A percentile compares a stretch with the other conserved stretches of the same genome.
Evolutionary conservation across 2,329 filamentous ascomycete species (phyloP).

Genomic region (Penicillium digitatum): DNA sequence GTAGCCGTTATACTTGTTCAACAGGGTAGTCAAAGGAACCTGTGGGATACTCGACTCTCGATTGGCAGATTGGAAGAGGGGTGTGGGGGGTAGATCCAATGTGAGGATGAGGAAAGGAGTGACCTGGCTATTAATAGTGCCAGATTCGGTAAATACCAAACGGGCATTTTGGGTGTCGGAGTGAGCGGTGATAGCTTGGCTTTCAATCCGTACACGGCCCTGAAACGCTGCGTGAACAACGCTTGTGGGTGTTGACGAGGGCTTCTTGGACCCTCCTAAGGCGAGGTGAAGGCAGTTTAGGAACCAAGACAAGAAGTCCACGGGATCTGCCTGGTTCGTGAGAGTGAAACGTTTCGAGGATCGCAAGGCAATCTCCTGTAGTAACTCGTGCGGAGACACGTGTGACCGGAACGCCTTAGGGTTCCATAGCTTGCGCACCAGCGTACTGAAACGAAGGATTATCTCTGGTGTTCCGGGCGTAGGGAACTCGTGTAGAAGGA

Average conservation of each 20-base stretch:
- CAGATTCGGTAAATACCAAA: conserved; percentile 87
- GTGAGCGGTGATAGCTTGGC: conserved; percentile 86
- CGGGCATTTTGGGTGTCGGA: conserved; percentile 77
- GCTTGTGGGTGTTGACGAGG: conserved; percentile 60
- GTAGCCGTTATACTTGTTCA: conserved; percentile 89
- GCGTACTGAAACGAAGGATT: conserved; percentile 78
- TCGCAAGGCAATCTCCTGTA: conserved; percentile 86
- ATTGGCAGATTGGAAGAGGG: conserved; percentile 91
- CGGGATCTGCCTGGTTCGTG: conserved; percentile 86
- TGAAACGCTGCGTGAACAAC: conserved; percentile 93
- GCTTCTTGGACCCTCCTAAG: conserved; percentile 84
- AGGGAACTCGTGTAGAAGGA: conserved; percentile 79
- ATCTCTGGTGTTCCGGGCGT: conserved; percentile 65
- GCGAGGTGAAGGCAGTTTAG: conserved; percentile 91
- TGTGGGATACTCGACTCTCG: conserved; percentile 91
- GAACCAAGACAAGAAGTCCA: conserved; percentile 97
- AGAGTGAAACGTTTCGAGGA: conserved; percentile 92
- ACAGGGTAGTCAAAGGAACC: conserved; percentile 69
- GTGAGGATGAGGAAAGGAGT: conserved; percentile 87
- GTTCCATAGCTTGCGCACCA: conserved; percentile 98
- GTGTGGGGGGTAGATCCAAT: conserved; percentile 83
- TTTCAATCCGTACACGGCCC: conserved; percentile 85
- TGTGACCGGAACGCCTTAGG: conserved; percentile 92
- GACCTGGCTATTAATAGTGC: conserved; percentile 69
- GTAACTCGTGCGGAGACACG: conserved; percentile 92